Evolutionary conservation across 805 yeast genomes (phyloP), one percentile per base, ranked within the genome.

Genomic region (Suhomyces tanzawaensis): DNA sequence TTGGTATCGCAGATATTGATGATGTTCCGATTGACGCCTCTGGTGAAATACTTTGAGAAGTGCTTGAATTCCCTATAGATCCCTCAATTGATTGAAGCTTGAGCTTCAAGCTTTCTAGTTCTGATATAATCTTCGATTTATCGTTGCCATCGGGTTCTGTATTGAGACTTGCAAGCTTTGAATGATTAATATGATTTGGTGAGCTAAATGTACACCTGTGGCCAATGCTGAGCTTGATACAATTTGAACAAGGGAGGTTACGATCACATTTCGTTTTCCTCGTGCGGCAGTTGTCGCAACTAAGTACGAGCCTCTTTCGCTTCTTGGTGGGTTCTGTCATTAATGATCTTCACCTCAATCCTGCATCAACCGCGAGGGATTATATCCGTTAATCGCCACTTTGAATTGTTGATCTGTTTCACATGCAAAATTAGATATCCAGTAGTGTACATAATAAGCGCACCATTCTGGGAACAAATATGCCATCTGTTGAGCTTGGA

Each of bases 221-320:
- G 3, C 42, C 39, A 15, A 44, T 36, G 14, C 42, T 40, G n/a
- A 38, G 24, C 32, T 40, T 44, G 9, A 29, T 26, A 19, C 44
- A 44, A 12, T 41, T 40, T n/a, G 56, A 48, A 39, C 69, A 64
- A 3, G 71, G 69, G 28, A 54, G 48, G 11, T 56, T 42, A 15
- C 62, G 49, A 38, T 65, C 66, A 42, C 70, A 65, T 49, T 72
- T 73, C 25, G 71, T 71, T 47, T 74, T 74, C 30, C 74, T 57
- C 49, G 59, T 65, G 14, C 75, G 60, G 42, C 79, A 74, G 27
- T 66, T 65, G 18, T 65, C 67, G 46, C 80, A 74, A 0, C 74
- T 72, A 7, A 75, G 46, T 0, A 73, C 63, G 41, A 67, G 59
- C 34, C 78, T 60, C 29, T 69, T 64, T 35, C 76, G 57, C 44